Evolutionary conservation across 495 filamentous ascomycete species (phyloP), one percentile per base, ranked within the genome.

Genomic region (Aspergillus haitiensis): DNA sequence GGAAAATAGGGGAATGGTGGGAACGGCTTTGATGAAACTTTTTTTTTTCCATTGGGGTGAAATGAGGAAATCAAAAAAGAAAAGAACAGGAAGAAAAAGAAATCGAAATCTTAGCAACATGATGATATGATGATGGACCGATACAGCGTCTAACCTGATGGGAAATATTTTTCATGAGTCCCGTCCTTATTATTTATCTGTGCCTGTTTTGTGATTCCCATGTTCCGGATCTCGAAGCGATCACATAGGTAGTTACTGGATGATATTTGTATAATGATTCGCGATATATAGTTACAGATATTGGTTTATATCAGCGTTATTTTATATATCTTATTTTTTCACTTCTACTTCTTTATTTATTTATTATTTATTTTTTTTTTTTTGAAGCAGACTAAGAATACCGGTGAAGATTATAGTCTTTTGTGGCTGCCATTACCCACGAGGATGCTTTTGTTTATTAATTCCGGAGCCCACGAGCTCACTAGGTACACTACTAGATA

Each of bases 1-100:
- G 79, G 78, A 69, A 84, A 84, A 68, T 83, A 78, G 60, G 55
- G 54, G 52, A 51, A 63, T 59, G 60, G 65, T 51, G 59, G 72
- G 50, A 56, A 60, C 59, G 50, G 64, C 59, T n/a, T 40, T 40
- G 15, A 59, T 63, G 55, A 62, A 52, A 40, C 7, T 46, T 11
- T 50, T 53, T 47, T 45, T 34, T 53, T 47, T 45, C 27, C 12
- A 52, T 36, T 51, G 34, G 51, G 15, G 40, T 34, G 42, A 18
- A 27, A 13, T 16, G 42, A 37, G n/a, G 18, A 16, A 15, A 35
- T 47, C 48, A 2, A 36, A 60, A 59, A 52, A 54, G 3, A 40
- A 40, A 40, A 40, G 9, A n/a, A 40, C 5, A 40, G 7, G 9
- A 40, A 16, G n/a, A 47, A 47, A 47, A 21, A 47, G 44, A 21